Conservation (phyloP, 2,329 filamentous ascomycete species). For the Aspergillus sp. region DNA sequence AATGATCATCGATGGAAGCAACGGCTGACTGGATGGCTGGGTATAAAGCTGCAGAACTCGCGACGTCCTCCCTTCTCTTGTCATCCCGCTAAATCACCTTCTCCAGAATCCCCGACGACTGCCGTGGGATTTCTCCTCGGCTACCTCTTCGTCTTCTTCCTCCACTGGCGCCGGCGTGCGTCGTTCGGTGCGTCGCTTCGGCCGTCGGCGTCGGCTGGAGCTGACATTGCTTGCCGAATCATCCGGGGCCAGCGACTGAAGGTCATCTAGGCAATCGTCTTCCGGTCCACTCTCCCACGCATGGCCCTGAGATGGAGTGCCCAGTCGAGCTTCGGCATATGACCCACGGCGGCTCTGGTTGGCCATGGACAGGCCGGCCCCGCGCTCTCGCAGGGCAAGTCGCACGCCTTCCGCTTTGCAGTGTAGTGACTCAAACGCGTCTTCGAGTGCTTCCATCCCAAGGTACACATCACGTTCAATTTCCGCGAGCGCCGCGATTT, state of each 20-base stretch:
- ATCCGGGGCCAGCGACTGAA: constrained; percentile 37
- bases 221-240: constrained; percentile 43
- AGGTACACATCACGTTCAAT: constrained; percentile 87
- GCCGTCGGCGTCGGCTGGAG: constrained; percentile 35
- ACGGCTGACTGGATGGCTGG: no score
- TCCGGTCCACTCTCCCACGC: constrained; percentile 34
- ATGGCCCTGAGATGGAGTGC: constrained; percentile 28
- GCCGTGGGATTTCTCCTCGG: constrained; percentile 11
- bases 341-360: constrained; percentile 36
- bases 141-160: constrained; percentile 38
- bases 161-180: constrained; percentile 41
- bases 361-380: constrained; percentile 58
- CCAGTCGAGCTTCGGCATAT: constrained; percentile 32
- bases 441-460: constrained; percentile 89
- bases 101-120: constrained; percentile 20
- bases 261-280: constrained; percentile 38
- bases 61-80: not conserved
- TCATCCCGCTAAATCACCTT: constrained; percentile 8
- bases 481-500: constrained; percentile 81
- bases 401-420: constrained; percentile 73
- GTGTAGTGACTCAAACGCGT: constrained; percentile 89
- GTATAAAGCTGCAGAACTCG: not conserved
- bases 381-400: constrained; percentile 67
- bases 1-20: no score
- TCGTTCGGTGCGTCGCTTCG: constrained; percentile 39